Conservation (phyloP, 768 basidiomycete genomes). For the Kwoniella dendrophila region DNA sequence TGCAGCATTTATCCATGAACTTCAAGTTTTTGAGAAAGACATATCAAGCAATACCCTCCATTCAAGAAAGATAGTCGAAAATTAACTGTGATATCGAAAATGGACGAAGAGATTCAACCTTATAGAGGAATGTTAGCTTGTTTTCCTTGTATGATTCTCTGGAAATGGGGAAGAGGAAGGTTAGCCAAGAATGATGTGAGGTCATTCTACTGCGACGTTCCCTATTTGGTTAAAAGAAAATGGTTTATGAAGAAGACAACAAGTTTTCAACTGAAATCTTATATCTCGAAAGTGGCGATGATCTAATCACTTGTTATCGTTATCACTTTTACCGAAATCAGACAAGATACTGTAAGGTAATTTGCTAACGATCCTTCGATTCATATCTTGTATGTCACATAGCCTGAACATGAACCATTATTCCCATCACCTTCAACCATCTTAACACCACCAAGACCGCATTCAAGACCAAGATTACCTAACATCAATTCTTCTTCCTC, state of each 20-base stretch:
- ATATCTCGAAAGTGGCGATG: neutral
- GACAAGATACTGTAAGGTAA: neutral
- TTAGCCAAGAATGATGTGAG: neutral
- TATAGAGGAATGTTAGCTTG: conserved; percentile 6
- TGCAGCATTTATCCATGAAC: too few species aligned
- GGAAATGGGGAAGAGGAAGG: neutral
- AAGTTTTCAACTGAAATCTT: neutral
- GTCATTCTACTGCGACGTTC: neutral
- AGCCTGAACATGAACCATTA: conserved; percentile 19
- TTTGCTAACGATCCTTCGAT: neutral
- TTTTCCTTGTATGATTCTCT: conserved; percentile 6
- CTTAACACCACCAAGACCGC: conserved; percentile 18
- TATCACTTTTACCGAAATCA: too few species aligned
- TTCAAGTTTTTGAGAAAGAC: too few species aligned
- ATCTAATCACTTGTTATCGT: neutral
- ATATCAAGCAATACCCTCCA: too few species aligned
- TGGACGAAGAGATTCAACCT: conserved; percentile 12
- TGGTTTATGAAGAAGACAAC: neutral
- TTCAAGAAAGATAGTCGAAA: too few species aligned
- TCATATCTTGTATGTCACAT: neutral
- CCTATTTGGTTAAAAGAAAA: neutral
- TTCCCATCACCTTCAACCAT: conserved; percentile 23
- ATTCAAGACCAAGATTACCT: conserved; percentile 10
- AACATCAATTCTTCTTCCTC: conserved; percentile 1
- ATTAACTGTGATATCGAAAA: too few species aligned